Evolutionary conservation across 805 yeast genomes (phyloP).

Genomic region (Cyberlindnera mycetangii): DNA sequence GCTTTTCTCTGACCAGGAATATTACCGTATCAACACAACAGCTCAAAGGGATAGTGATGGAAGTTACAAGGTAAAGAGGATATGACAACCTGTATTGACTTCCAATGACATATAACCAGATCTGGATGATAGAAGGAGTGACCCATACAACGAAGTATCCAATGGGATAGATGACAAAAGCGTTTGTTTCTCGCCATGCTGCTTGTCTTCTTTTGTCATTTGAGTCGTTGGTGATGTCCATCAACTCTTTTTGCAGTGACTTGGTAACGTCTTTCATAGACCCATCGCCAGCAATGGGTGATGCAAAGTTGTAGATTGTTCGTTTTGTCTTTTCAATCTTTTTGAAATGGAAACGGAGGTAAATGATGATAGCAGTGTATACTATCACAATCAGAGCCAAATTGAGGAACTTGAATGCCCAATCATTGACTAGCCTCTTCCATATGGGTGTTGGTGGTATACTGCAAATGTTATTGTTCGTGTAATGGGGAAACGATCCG

Average conservation of each 20-base stretch:
- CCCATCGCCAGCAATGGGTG: not conserved
- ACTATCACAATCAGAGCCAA: conserved; percentile 14
- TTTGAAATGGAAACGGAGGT: conserved; percentile 13
- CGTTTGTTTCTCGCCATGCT: conserved; percentile 21
- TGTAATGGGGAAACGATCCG: conserved; percentile 11
- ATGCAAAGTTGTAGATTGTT: conserved; percentile 8
- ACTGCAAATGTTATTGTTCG: conserved; percentile 17
- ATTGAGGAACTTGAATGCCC: conserved; percentile 19
- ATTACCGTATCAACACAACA: conserved; percentile 76
- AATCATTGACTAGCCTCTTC: conserved; percentile 22
- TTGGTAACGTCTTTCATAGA: conserved; percentile 2
- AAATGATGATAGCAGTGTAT: conserved; percentile 19
- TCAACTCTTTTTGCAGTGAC: conserved; percentile 20
- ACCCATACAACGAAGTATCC: conserved; percentile 24
- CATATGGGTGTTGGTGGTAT: conserved; percentile 18
- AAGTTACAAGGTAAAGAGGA: conserved; percentile 34
- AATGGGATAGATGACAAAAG: conserved; percentile 24
- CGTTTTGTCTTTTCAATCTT: conserved; percentile 15
- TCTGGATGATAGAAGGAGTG: conserved; percentile 17
- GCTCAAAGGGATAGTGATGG: conserved; percentile 74
- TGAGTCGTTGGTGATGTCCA: conserved; percentile 14
- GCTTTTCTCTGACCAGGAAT: conserved; percentile 71
- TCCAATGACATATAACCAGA: conserved; percentile 8
- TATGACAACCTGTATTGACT: conserved; percentile 4
- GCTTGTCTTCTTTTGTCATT: conserved; percentile 9